Evolutionary conservation across 371 early-diverging fungal species (phyloP).

Genomic region (Mortierella sp.): DNA sequence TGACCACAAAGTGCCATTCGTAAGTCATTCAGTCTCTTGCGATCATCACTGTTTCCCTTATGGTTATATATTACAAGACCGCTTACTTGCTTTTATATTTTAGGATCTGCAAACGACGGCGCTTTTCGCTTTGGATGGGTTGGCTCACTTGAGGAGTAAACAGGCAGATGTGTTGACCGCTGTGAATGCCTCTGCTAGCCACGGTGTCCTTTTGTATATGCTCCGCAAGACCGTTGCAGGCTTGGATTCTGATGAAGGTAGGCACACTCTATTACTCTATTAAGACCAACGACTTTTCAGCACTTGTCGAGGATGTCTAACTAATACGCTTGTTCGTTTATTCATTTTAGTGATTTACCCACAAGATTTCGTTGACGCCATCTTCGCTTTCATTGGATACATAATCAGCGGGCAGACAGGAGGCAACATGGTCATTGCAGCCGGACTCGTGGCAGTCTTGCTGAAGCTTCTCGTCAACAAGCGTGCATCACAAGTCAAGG

Average conservation of each 20-base stretch:
- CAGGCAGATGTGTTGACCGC: slow-evolving; percentile 86
- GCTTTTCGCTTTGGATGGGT: slow-evolving; percentile 85
- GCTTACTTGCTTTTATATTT: neutral
- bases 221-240: slow-evolving; percentile 76
- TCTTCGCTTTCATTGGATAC: slow-evolving; percentile 82
- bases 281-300: neutral
- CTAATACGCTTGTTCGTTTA: neutral
- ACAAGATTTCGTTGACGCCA: slow-evolving; percentile 86
- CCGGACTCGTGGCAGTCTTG: slow-evolving; percentile 88
- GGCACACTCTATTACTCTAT: neutral
- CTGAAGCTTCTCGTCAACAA: slow-evolving; percentile 71
- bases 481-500: slow-evolving; percentile 69
- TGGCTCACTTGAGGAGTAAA: slow-evolving; percentile 83
- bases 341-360: slow-evolving; percentile 60
- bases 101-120: slow-evolving; percentile 84
- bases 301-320: neutral
- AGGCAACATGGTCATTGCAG: slow-evolving; percentile 91
- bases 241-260: slow-evolving; percentile 60
- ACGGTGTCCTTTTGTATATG: slow-evolving; percentile 89
- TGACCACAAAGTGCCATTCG: slow-evolving; percentile 72
- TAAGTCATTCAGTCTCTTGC: slow-evolving; percentile 38
- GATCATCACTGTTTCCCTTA: neutral
- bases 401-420: slow-evolving; percentile 86
- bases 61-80: neutral
- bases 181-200: slow-evolving; percentile 93